Evolutionary conservation across 2,329 filamentous ascomycete species (phyloP).

Genomic region (Colletotrichum destructivum): DNA sequence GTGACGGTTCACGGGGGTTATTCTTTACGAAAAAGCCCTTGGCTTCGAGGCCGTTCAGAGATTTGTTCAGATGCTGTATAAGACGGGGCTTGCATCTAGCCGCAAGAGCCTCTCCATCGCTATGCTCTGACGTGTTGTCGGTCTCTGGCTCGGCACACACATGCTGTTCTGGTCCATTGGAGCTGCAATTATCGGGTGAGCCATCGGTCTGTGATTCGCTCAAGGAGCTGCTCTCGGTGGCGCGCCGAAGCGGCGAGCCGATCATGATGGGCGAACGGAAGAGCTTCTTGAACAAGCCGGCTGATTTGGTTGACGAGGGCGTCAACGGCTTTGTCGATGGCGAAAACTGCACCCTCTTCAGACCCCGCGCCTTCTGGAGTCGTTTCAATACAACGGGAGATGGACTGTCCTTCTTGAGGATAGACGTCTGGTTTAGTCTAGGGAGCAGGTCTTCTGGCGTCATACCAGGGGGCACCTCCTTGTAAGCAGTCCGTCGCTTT

Average conservation of each 20-base stretch:
- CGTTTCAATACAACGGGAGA: constrained; percentile 35
- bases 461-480: background rate
- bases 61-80: constrained; percentile 25
- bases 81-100: constrained; percentile 21
- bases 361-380: constrained; percentile 29
- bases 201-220: constrained; percentile 23
- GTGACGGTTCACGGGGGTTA: background rate
- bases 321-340: constrained; percentile 11
- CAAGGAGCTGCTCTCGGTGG: constrained; percentile 2
- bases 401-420: constrained; percentile 19
- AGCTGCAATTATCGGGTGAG: constrained; percentile 13
- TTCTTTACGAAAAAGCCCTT: constrained; percentile 17
- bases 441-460: background rate
- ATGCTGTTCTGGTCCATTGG: background rate
- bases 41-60: constrained; percentile 23
- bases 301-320: constrained; percentile 4
- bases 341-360: constrained; percentile 39
- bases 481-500: background rate
- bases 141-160: background rate
- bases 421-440: background rate
- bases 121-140: constrained; percentile 24
- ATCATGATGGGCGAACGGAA: constrained; percentile 11
- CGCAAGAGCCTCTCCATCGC: constrained; percentile 14
- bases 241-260: constrained; percentile 14
- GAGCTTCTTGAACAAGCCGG: constrained; percentile 22